Conservation (phyloP, 2,329 filamentous ascomycete species). For the Epichloe coenophiala region DNA sequence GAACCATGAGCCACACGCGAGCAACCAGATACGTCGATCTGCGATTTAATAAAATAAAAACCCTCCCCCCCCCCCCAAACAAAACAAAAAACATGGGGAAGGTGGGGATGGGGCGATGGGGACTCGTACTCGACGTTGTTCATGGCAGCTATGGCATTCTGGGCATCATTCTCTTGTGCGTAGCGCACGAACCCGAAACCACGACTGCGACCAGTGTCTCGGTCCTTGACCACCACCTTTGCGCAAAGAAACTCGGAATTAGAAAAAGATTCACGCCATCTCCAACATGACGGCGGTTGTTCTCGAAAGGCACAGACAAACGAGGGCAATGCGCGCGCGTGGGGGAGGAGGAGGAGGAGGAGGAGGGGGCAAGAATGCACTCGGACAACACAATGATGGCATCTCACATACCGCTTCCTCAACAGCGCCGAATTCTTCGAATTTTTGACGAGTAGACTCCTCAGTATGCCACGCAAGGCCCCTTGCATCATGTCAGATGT, state of each 20-base stretch:
- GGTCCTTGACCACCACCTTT: constrained; percentile 94
- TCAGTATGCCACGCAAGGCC: constrained; percentile 98
- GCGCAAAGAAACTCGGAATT: constrained; percentile 7
- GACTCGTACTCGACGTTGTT: constrained; percentile 74
- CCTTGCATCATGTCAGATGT: constrained; percentile 31
- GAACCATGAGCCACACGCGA: neutral
- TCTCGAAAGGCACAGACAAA: neutral
- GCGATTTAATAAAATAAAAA: neutral
- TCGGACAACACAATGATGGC: constrained; percentile 1
- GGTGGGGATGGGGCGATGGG: constrained; percentile 11
- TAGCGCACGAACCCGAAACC: constrained; percentile 97
- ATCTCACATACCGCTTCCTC: constrained; percentile 77
- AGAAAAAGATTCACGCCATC: constrained; percentile 9
- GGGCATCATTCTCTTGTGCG: constrained; percentile 59
- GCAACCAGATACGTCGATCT: constrained; percentile 1
- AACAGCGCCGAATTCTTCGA: constrained; percentile 79
- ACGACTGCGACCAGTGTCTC: constrained; percentile 89
- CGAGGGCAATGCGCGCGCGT: neutral
- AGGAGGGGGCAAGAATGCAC: neutral
- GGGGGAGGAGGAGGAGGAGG: neutral
- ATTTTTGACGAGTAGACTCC: constrained; percentile 75
- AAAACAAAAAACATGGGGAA: neutral
- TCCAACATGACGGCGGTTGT: neutral
- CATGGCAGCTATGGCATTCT: constrained; percentile 64
- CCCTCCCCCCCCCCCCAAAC: neutral